Percentiles rank a stretch among this genome's conserved stretches.
These are phyloP conservation scores for Hymenochaete sp. DNA, from an alignment of 1,284 basidiomycete species.

Conservation along the genomic window DNA sequence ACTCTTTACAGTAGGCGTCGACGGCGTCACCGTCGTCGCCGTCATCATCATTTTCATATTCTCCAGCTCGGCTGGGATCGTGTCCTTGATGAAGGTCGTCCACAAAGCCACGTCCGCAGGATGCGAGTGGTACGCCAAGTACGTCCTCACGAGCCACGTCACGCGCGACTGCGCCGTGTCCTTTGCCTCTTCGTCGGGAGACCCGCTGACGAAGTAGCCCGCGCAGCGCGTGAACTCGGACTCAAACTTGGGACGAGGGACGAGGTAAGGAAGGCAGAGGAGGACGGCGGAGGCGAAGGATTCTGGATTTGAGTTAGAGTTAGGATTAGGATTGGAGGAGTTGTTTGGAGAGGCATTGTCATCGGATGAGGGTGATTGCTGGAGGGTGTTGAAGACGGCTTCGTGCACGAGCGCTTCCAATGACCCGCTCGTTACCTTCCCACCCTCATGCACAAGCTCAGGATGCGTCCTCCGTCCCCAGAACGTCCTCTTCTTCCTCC, in stretches of 20 bases:
- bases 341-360: too few relatives aligned
- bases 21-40: constrained; percentile 41
- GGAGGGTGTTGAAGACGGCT: constrained; percentile 67
- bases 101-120: constrained; percentile 47
- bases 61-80: constrained; percentile 34
- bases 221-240: constrained; percentile 59
- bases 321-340: constrained; percentile 17
- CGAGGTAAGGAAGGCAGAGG: constrained; percentile 48
- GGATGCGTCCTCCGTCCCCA: constrained; percentile 75
- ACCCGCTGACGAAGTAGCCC: constrained; percentile 52
- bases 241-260: constrained; percentile 52
- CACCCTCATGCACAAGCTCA: constrained; percentile 42
- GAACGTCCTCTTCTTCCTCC: constrained; percentile 58
- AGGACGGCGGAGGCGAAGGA: constrained; percentile 49
- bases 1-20: constrained; percentile 27
- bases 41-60: constrained; percentile 41
- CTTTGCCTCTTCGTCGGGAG: constrained; percentile 34
- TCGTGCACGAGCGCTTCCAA: constrained; percentile 75
- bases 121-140: constrained; percentile 45
- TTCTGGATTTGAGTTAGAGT: neutral
- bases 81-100: constrained; percentile 47
- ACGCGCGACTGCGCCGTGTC: constrained; percentile 39
- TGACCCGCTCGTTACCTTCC: constrained; percentile 50
- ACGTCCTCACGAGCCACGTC: constrained; percentile 56
- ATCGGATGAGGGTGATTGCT: constrained; percentile 22